Evolutionary conservation across 1,284 basidiomycete species (phyloP).

Genomic region (Moesziomyces globuligerus): DNA sequence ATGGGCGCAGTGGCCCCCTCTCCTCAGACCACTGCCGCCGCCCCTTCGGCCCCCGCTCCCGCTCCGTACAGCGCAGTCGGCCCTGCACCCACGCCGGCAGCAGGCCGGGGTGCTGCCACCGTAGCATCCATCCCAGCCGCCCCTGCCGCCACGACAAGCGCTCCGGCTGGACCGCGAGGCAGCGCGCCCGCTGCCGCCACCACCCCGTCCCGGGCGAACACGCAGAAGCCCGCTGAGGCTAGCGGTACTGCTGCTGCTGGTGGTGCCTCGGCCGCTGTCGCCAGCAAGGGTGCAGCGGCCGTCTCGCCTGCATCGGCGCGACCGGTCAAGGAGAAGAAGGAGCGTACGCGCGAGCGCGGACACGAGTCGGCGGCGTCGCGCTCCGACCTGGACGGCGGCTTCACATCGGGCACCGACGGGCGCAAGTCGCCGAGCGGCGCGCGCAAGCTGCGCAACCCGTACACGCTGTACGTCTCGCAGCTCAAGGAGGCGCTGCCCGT

Average conservation of each 20-base stretch:
- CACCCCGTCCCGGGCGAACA: neutral
- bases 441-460: conserved; percentile 32
- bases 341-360: conserved; percentile 28
- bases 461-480: conserved; percentile 53
- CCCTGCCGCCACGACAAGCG: conserved; percentile 4
- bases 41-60: conserved; percentile 10
- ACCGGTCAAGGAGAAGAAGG: conserved; percentile 37
- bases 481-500: conserved; percentile 57
- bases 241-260: conserved; percentile 10
- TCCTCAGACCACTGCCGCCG: neutral
- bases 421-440: conserved; percentile 29
- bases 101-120: conserved; percentile 13
- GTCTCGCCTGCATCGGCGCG: conserved; percentile 18
- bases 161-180: neutral
- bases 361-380: conserved; percentile 45
- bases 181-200: neutral
- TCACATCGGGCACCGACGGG: conserved; percentile 38
- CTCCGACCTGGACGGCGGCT: conserved; percentile 37
- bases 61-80: conserved; percentile 9
- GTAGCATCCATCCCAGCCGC: conserved; percentile 1
- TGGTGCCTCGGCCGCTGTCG: neutral
- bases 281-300: conserved; percentile 4
- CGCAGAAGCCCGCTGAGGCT: conserved; percentile 5
- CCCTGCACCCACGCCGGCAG: conserved; percentile 4
- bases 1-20: conserved; percentile 39